phyloP scores from a whole-genome alignment of 169 alveolate genomes.

The Eimeria necatrix region DNA sequence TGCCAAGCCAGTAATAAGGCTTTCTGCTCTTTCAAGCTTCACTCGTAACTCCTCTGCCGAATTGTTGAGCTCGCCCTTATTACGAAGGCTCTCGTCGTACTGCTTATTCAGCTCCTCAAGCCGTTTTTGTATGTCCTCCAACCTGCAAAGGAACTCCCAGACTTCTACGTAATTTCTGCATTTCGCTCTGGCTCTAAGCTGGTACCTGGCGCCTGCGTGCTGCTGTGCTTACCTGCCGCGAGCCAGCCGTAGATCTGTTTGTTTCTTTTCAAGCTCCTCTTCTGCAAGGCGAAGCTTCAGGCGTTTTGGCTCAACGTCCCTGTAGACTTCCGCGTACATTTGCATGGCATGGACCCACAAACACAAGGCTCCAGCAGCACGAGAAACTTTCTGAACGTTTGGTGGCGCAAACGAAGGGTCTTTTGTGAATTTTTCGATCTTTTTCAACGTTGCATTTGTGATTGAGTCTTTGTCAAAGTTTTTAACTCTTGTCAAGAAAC shows the following conservation, averaged over 20 bases:
- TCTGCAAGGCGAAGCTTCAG: conserved; percentile 92
- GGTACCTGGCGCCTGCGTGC: neutral
- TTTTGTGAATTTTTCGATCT: conserved; percentile 91
- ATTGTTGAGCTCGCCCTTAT: conserved; percentile 92
- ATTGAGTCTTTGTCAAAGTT: conserved; percentile 95
- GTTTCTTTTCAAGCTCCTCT: conserved; percentile 89
- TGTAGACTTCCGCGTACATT: conserved; percentile 96
- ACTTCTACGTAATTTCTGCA: neutral
- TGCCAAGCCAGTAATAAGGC: conserved; percentile 94
- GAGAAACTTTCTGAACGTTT: conserved; percentile 92
- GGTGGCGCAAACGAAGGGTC: conserved; percentile 94
- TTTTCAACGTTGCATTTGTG: conserved; percentile 91
- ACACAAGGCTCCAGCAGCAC: conserved; percentile 97
- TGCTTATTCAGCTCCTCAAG: conserved; percentile 91
- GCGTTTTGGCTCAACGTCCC: conserved; percentile 98
- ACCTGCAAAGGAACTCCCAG: conserved; percentile 58
- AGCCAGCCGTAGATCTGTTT: conserved; percentile 79
- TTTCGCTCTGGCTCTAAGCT: neutral
- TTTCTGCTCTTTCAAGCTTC: conserved; percentile 96
- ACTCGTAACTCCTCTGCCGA: conserved; percentile 88
- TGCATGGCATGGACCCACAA: conserved; percentile 97
- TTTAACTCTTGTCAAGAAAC: conserved; percentile 93
- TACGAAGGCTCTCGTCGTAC: conserved; percentile 91
- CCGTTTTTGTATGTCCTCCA: conserved; percentile 89
- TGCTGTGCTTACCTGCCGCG: conserved; percentile 85